Evolutionary conservation across 352 stramenopile species (phyloP).

Genomic region (Globisporangium yorkense): DNA sequence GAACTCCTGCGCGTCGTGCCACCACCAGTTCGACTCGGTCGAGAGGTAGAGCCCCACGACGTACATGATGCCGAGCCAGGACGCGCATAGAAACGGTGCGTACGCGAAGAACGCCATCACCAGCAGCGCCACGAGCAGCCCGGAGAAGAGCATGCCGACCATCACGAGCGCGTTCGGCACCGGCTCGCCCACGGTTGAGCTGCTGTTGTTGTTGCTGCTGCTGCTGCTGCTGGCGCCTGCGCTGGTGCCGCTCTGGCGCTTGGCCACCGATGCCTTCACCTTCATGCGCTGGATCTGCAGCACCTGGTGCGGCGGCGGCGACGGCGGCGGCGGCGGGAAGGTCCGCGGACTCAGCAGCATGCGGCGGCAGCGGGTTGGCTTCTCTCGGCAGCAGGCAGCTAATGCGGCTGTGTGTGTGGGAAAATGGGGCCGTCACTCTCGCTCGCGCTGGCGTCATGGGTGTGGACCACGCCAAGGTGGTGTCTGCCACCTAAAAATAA

Average conservation of each 20-base stretch:
- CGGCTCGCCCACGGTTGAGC: conserved; percentile 23
- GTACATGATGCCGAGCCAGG: conserved; percentile 77
- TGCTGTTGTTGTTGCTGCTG: conserved; percentile 12
- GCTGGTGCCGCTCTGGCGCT: conserved; percentile 3
- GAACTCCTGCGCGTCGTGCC: conserved; percentile 91
- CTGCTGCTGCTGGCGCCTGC: background rate
- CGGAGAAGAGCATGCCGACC: conserved; percentile 61
- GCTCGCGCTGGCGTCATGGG: background rate
- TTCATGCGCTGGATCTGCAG: conserved; percentile 44
- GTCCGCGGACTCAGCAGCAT: too few species aligned
- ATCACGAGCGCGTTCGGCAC: conserved; percentile 61
- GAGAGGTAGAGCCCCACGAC: conserved; percentile 78
- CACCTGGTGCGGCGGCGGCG: conserved; percentile 29
- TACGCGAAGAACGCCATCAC: conserved; percentile 83
- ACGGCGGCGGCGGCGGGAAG: background rate
- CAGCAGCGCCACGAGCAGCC: conserved; percentile 51
- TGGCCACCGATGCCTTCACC: conserved; percentile 11
- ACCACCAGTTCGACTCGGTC: conserved; percentile 80
- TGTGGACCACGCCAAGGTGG: background rate
- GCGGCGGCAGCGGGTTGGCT: background rate
- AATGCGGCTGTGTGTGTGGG: too few species aligned
- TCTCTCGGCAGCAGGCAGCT: background rate
- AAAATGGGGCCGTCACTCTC: background rate
- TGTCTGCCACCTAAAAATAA: background rate
- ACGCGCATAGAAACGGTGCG: conserved; percentile 71